These are phyloP conservation scores for Xylaria palmicola DNA, from an alignment of 495 filamentous ascomycete genomes.

Conservation along the genomic window DNA sequence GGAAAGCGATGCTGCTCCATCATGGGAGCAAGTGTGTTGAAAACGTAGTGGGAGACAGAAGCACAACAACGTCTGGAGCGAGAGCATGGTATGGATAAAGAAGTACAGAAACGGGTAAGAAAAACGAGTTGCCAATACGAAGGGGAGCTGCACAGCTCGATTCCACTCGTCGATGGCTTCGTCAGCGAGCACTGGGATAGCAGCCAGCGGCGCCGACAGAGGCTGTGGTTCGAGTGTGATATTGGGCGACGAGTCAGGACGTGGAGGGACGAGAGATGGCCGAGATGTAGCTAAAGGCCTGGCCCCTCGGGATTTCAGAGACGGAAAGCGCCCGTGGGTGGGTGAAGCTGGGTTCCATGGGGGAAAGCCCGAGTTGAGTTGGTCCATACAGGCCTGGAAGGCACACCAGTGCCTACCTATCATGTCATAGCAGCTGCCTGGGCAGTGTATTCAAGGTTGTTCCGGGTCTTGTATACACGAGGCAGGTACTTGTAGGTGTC, in stretches of 20 bases:
- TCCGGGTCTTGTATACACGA: too few species aligned
- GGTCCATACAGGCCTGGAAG: not conserved
- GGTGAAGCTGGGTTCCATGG: not conserved
- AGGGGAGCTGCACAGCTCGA: not conserved
- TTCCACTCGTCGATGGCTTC: not conserved
- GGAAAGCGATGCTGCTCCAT: conserved; percentile 40
- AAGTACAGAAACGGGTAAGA: conserved; percentile 21
- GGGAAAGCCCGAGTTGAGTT: not conserved
- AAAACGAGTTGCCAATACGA: conserved; percentile 16
- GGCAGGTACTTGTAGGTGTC: too few species aligned
- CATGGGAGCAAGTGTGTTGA: conserved; percentile 2
- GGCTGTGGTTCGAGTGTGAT: conserved; percentile 10
- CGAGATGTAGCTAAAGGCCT: too few species aligned
- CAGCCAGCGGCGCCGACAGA: conserved; percentile 14
- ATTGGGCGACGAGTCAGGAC: conserved; percentile 4
- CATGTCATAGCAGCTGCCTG: not conserved
- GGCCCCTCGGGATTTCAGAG: not conserved
- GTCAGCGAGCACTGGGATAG: conserved; percentile 10
- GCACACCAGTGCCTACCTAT: not conserved
- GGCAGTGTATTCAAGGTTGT: not conserved
- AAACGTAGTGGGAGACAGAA: not conserved
- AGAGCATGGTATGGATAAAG: conserved; percentile 30
- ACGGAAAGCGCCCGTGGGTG: not conserved
- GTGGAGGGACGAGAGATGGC: not conserved
- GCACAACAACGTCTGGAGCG: not conserved